Base-by-base conservation (phyloP, 2,329 filamentous ascomycete genomes). In the Xylaria sp. region DNA sequence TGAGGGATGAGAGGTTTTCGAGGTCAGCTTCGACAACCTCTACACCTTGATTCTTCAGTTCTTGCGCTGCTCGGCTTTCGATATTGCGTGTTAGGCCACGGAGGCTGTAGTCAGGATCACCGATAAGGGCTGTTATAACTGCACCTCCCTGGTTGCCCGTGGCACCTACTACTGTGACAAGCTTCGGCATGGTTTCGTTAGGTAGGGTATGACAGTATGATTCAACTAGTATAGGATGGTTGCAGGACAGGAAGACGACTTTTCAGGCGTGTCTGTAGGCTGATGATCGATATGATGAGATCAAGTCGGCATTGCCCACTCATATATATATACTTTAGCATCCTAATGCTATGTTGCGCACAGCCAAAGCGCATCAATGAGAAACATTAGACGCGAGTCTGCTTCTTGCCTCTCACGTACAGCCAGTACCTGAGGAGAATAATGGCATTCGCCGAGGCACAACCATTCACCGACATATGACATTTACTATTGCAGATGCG, bases 151-250 rank as follows among this genome's bases (percentile, higher is more conserved):
- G 67, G 43, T 55, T 55, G 48, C 67, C 67, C 1, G 67, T 69
- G 36, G 60, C 66, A 23, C 67, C 67, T 12, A 69, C 67, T 12
- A 69, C 39, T 34, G 67, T 69, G 57, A 69, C 41, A n/a, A 69
- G 59, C 25, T 67, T 69, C 25, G 67, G 48, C 66, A 68, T 68
- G 20, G 3, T 59, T 9, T 10, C 2, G 43, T 25, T 25, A 41
- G 12, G 25, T 39, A 30, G 18, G 18, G 18, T 3, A n/a, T 23
- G n/a, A 4, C 15, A 39, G 15, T 28, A 15, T 2, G 30, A 13
- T 46, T 13, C 25, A 65, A 39, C 10, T 23, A 8, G 30, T 50
- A n/a, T 50, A 25, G 7, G 12, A 10, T 9, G 25, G 25, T 60
- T 36, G 1, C 1, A 20, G 4, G 58, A 10, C 3, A 43, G 25